A percentile compares a stretch with the other conserved stretches of the same genome.
These are phyloP conservation scores for Dryas octopetala DNA, from an alignment of 306 rosid genomes.

Conservation along the genomic window DNA sequence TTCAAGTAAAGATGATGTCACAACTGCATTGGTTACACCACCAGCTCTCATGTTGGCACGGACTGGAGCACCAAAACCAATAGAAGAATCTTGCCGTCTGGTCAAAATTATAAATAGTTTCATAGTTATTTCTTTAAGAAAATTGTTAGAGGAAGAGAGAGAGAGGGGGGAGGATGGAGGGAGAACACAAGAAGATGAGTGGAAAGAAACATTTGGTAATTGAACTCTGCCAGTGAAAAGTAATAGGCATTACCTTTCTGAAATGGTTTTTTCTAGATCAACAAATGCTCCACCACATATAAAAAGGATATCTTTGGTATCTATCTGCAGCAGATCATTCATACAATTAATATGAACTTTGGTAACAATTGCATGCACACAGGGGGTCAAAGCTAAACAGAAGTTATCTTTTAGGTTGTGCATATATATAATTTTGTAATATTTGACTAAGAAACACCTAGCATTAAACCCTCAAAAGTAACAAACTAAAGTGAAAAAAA, in stretches of 20 bases:
- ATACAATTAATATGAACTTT: slow-evolving; percentile 8
- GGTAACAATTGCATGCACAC: background rate
- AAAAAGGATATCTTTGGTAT: slow-evolving; percentile 91
- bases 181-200: background rate
- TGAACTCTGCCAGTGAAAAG: background rate
- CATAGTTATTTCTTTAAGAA: slow-evolving; percentile 9
- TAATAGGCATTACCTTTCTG: slow-evolving; percentile 68
- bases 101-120: slow-evolving; percentile 24
- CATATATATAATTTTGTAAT: too few species aligned
- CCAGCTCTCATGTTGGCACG: slow-evolving; percentile 90
- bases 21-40: slow-evolving; percentile 56
- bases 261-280: slow-evolving; percentile 95
- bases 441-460: too few species aligned
- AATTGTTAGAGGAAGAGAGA: slow-evolving; percentile 1
- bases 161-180: too few species aligned
- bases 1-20: slow-evolving; percentile 87
- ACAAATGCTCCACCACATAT: slow-evolving; percentile 96
- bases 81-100: slow-evolving; percentile 97
- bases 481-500: too few species aligned
- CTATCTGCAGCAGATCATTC: slow-evolving; percentile 63
- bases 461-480: too few species aligned
- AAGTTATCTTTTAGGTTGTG: too few species aligned
- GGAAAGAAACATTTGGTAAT: slow-evolving; percentile 7
- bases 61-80: slow-evolving; percentile 95
- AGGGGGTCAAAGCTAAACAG: too few species aligned